A percentile compares a stretch with the other conserved stretches of the same genome.
Evolutionary conservation across 306 rosid species (phyloP).

Genomic region (Cicer pinnatifidum): DNA sequence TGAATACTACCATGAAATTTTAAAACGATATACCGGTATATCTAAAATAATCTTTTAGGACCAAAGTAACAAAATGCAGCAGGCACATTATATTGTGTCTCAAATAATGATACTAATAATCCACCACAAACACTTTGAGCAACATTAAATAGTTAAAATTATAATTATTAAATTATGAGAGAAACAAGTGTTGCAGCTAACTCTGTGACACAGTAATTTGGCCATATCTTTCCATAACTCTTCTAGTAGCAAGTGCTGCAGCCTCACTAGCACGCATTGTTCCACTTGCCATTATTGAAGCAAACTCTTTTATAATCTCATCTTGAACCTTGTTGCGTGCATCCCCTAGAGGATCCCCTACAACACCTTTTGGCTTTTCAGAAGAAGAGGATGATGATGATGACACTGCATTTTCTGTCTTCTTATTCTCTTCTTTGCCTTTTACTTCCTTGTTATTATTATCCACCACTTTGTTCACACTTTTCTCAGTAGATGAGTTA

Average conservation of each 20-base stretch:
- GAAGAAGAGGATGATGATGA: constrained; percentile 47
- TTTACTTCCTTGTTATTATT: constrained; percentile 13
- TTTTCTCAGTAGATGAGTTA: constrained; percentile 20
- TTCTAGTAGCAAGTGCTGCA: constrained; percentile 85
- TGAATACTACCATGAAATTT: no score
- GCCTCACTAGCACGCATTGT: constrained; percentile 96
- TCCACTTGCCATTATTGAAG: constrained; percentile 84
- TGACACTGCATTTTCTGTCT: constrained; percentile 27
- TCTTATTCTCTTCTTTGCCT: constrained; percentile 39
- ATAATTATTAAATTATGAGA: neutral
- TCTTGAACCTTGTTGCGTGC: constrained; percentile 89
- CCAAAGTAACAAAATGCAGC: neutral
- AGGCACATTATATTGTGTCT: neutral
- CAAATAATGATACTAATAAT: neutral
- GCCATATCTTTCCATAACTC: constrained; percentile 90
- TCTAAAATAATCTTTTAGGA: no score
- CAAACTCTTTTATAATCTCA: constrained; percentile 78
- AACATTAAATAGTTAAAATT: neutral
- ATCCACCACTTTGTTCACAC: neutral
- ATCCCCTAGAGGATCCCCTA: constrained; percentile 67
- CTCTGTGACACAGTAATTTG: constrained; percentile 60
- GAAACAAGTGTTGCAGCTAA: constrained; percentile 31
- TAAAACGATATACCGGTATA: no score
- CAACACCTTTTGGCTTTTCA: constrained; percentile 47
- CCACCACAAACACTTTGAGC: constrained; percentile 6